A percentile compares a stretch with the other conserved stretches of the same genome.
Conservation (phyloP, 805 yeast genomes). For the Ogataea dorogensis region DNA sequence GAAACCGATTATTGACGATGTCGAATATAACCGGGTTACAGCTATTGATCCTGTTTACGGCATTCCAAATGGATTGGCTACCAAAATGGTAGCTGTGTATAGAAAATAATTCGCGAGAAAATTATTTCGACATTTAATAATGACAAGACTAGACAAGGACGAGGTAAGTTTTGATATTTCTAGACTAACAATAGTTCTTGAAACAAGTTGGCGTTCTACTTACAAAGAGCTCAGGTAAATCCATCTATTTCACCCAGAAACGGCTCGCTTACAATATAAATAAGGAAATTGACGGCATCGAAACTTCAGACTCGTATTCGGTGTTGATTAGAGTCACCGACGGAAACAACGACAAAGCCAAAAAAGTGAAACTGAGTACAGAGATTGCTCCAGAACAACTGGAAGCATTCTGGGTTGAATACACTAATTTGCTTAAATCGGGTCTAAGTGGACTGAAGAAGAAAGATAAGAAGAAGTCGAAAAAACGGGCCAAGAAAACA, state of each 20-base stretch:
- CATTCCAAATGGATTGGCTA: conserved; percentile 42
- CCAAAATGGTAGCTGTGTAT: conserved; percentile 14
- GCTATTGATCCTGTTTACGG: conserved; percentile 60
- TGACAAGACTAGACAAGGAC: conserved; percentile 24
- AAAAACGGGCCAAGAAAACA: conserved; percentile 29
- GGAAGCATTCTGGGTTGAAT: conserved; percentile 75
- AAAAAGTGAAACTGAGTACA: conserved; percentile 66
- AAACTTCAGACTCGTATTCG: conserved; percentile 45
- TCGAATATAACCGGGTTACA: conserved; percentile 21
- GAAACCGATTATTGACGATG: conserved; percentile 22
- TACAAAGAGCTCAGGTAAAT: conserved; percentile 31
- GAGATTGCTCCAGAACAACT: conserved; percentile 60
- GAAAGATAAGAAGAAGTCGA: conserved; percentile 71
- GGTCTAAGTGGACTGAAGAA: conserved; percentile 77
- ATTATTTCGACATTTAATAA: conserved; percentile 6
- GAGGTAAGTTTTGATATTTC: conserved; percentile 24
- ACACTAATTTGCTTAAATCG: conserved; percentile 63
- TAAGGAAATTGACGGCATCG: conserved; percentile 21
- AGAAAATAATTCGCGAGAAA: conserved; percentile 4
- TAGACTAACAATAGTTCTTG: conserved; percentile 26
- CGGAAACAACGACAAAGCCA: conserved; percentile 49
- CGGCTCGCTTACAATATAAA: conserved; percentile 36
- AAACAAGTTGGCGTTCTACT: conserved; percentile 23
- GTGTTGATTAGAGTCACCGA: conserved; percentile 67
- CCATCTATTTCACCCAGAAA: conserved; percentile 61